Conservation (phyloP, 129 eudicot genomes). For the Lactuca saligna region DNA sequence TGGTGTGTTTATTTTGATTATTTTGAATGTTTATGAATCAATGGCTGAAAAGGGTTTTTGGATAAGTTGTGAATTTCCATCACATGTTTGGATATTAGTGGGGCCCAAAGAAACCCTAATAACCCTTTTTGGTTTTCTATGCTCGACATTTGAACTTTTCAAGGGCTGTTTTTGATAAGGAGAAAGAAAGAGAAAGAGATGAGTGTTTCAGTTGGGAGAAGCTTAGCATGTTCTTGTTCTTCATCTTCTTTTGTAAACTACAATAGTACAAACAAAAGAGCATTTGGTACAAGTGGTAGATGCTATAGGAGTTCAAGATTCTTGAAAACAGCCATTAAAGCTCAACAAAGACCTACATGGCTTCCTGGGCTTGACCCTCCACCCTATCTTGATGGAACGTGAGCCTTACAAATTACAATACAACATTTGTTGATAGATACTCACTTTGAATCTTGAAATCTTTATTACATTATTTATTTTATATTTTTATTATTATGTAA, state of each 20-base stretch:
- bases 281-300: slow-evolving; percentile 36
- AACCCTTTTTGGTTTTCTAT: slow-evolving; percentile 29
- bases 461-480: slow-evolving; percentile 3
- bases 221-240: slow-evolving; percentile 43
- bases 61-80: slow-evolving; percentile 41
- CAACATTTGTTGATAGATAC: neutral
- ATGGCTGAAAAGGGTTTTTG: slow-evolving; percentile 40
- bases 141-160: slow-evolving; percentile 18
- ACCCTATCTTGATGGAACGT: slow-evolving; percentile 93
- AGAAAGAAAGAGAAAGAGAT: slow-evolving; percentile 41
- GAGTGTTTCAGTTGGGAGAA: slow-evolving; percentile 58
- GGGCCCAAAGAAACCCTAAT: slow-evolving; percentile 18
- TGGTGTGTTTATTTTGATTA: neutral
- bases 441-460: neutral
- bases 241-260: slow-evolving; percentile 43
- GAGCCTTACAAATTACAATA: slow-evolving; percentile 21
- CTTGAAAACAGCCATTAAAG: slow-evolving; percentile 42
- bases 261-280: slow-evolving; percentile 20
- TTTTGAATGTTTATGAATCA: slow-evolving; percentile 1
- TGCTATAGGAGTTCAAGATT: slow-evolving; percentile 11
- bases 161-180: slow-evolving; percentile 24
- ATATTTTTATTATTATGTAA: neutral
- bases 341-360: slow-evolving; percentile 87
- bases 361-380: slow-evolving; percentile 99
- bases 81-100: slow-evolving; percentile 42